Base-by-base conservation (phyloP, 2,329 filamentous ascomycete genomes). In the Colletotrichum gigasporum region DNA sequence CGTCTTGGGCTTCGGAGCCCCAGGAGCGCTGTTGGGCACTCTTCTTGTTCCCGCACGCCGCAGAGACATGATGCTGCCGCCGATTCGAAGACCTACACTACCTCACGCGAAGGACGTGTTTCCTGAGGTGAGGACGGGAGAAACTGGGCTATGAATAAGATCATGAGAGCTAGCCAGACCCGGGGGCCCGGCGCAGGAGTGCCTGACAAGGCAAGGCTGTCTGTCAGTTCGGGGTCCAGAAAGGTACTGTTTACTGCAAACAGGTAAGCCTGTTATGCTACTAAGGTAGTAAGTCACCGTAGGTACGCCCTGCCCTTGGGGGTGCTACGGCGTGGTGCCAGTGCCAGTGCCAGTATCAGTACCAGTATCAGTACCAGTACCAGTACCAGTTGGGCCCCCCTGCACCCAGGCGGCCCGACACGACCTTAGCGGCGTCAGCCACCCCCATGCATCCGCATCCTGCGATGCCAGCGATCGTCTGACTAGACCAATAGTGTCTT, bases 1-100 rank as follows among this genome's bases (percentile, higher is more conserved):
- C 26, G 76, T 78, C 63, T 72, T 76, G n/a, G 48, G 66, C 54
- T 64, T 73, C 20, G 65, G 53, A 5, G 53, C 62, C 7, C 54
- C 55, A 18, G 63, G 35, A n/a, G 54, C 26, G 30, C 68, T 47
- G 42, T 63, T 44, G 34, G 63, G 63, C 32, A 52, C 47, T 34
- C 59, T 56, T 45, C 59, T 47, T 56, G 66, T 55, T 64, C 61
- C 63, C 32, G 54, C 32, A 30, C 47, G 26, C 8, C 42, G 45
- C 54, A 65, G 39, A 63, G 63, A 65, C 63, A 65, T 65, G 56
- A 37, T 65, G 50, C 4, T 45, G 26, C 16, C 32, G 18, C 10
- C 28, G 51, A 16, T 35, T 26, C 16, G 22, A 32, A 30, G 16
- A 42, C 34, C 24, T 16, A 22, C 37, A n/a, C 11, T 11, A 48